Conservation (phyloP, 73 alveolate genomes). For the Tetrahymena malaccensis region DNA sequence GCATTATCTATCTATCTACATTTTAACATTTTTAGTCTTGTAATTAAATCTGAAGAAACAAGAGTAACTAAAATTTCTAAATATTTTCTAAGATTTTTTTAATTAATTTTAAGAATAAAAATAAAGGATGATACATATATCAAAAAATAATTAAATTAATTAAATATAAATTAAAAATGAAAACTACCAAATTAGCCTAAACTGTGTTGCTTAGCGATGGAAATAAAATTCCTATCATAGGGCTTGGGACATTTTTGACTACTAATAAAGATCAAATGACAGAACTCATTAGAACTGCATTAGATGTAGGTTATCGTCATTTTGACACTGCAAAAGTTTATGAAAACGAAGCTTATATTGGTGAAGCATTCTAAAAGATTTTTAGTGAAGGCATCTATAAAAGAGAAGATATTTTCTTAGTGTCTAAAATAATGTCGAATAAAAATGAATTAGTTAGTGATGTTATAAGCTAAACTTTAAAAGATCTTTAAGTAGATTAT, state of each 20-base stretch:
- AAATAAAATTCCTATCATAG: slow-evolving; percentile 38
- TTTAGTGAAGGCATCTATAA: slow-evolving; percentile 38
- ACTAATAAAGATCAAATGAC: slow-evolving; percentile 14
- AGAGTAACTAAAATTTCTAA: neutral
- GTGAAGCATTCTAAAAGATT: slow-evolving; percentile 47
- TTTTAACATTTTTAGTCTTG: neutral
- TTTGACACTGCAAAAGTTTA: slow-evolving; percentile 66
- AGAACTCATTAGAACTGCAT: slow-evolving; percentile 39
- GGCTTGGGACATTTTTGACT: slow-evolving; percentile 33
- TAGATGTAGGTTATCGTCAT: slow-evolving; percentile 65
- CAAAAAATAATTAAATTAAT: neutral
- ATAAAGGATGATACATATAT: neutral
- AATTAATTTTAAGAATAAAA: neutral
- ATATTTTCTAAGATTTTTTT: neutral
- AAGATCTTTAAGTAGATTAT: slow-evolving; percentile 48
- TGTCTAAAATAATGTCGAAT: slow-evolving; percentile 65
- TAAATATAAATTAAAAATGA: neutral
- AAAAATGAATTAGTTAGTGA: slow-evolving; percentile 47
- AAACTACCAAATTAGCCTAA: neutral
- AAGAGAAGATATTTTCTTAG: slow-evolving; percentile 72
- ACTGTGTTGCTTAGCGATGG: slow-evolving; percentile 32
- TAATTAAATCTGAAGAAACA: neutral
- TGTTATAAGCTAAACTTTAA: slow-evolving; percentile 52
- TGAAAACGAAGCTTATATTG: slow-evolving; percentile 61
- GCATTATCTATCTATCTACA: too few species aligned